Evolutionary conservation across 78 protist genomes (phyloP), one percentile per base, ranked within the genome.

Genomic region (Ministeria vibrans): DNA sequence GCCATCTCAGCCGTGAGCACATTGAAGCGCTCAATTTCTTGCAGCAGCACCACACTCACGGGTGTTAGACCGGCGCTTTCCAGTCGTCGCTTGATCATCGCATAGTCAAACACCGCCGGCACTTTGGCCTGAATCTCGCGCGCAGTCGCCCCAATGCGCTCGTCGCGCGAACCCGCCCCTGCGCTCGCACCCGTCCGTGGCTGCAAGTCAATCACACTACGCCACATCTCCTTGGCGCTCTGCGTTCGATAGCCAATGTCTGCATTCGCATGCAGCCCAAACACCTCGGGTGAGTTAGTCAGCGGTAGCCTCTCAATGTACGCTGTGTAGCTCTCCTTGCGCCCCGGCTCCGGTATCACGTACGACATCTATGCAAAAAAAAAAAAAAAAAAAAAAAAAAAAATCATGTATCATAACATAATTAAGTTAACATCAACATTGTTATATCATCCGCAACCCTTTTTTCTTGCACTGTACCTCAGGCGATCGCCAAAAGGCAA

Each of bases 221-320:
- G 32, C 92, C 88, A 93, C 62, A 95, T 66, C 25, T 38, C 32
- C n/a, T 62, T 25, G 11, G 92, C 45, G 27, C 87, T 25, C 38
- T 32, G 7, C n/a, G 92, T 88, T 49, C 70, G 43, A 84, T 91
- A 92, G n/a, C 86, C 83, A 61, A 93, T 92, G 76, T 95, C 97
- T 0, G 98, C 95, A 80, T 95, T 95, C 28, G 87, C 76, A 75
- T 95, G 94, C 36, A 95, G 90, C 0, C 98, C 98, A 28, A 95
- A 88, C 43, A 95, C 93, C 36, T 85, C 92, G 13, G 98, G 98
- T 9, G 85, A 0, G 73, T 87, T 80, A 38, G 76, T 82, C 41
- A 53, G 79, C 25, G 93, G 93, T 75, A 92, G 69, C 6, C n/a
- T 36, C 83, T 87, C 81, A 45, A 92, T 75, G 30, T 28, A 45